Evolutionary conservation across 1,284 basidiomycete genomes (phyloP).

Genomic region (Ganoderma multipileum): DNA sequence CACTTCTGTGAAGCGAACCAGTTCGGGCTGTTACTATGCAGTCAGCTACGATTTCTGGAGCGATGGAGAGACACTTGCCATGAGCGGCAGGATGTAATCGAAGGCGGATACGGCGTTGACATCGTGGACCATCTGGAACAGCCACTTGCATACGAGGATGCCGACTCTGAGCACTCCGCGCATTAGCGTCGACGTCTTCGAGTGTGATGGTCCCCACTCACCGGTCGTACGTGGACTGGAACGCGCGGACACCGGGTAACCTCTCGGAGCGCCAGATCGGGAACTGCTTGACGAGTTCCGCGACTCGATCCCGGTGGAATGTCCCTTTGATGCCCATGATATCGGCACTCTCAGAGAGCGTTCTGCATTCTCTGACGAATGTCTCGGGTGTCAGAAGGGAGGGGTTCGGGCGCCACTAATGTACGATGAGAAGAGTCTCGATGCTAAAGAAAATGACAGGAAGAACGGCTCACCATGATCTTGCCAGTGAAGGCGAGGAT

Average conservation of each 20-base stretch:
- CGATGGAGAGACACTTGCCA: conserved; percentile 52
- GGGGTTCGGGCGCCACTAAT: conserved; percentile 67
- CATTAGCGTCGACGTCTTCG: neutral
- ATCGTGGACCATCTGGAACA: conserved; percentile 76
- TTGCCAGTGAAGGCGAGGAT: conserved; percentile 77
- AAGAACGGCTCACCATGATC: conserved; percentile 63
- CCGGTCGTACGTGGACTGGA: conserved; percentile 86
- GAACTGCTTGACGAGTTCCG: conserved; percentile 68
- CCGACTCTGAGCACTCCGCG: conserved; percentile 56
- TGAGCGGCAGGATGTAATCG: conserved; percentile 81
- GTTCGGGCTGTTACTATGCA: conserved; percentile 57
- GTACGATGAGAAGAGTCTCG: neutral
- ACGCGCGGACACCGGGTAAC: conserved; percentile 75
- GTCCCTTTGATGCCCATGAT: conserved; percentile 81
- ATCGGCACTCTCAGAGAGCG: conserved; percentile 63
- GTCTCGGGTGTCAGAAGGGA: conserved; percentile 73
- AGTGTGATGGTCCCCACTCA: conserved; percentile 39
- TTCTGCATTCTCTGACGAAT: conserved; percentile 77
- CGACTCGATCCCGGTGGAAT: conserved; percentile 65
- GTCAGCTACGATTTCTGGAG: neutral
- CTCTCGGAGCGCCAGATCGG: conserved; percentile 74
- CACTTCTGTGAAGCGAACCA: conserved; percentile 80
- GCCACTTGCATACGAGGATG: conserved; percentile 76
- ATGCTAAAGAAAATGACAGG: neutral
- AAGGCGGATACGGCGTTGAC: conserved; percentile 78